Conservation (phyloP, 139 green algal species). For the Desmodesmus armatus region DNA sequence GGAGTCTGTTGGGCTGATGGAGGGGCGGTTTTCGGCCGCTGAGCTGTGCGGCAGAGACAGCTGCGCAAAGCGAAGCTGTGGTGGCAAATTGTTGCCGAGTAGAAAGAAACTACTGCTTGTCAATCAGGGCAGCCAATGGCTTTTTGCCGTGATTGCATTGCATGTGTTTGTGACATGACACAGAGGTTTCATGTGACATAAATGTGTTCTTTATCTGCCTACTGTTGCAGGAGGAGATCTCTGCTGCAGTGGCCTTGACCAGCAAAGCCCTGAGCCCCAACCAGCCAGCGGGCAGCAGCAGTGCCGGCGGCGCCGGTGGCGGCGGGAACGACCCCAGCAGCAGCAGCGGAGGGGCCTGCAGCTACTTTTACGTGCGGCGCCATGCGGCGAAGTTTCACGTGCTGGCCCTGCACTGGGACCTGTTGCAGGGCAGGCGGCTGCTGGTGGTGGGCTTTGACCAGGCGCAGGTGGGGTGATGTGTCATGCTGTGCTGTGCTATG, state of each 20-base stretch:
- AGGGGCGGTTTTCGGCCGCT: too few species aligned
- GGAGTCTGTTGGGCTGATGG: too few species aligned
- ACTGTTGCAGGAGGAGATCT: slow-evolving; percentile 31
- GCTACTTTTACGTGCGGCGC: slow-evolving; percentile 17
- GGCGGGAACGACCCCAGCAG: background rate
- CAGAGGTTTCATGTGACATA: too few species aligned
- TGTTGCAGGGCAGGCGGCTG: background rate
- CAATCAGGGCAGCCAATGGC: too few species aligned
- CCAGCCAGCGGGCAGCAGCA: background rate
- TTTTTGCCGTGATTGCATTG: background rate
- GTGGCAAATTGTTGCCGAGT: background rate
- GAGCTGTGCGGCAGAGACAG: background rate
- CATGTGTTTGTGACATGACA: too few species aligned
- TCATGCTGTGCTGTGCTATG: background rate
- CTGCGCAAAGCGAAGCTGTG: background rate
- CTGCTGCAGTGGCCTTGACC: slow-evolving; percentile 2
- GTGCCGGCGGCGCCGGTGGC: background rate
- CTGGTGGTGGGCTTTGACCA: slow-evolving; percentile 14
- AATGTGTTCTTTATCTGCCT: background rate
- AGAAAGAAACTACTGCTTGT: background rate
- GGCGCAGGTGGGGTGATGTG: too few species aligned
- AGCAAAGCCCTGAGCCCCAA: slow-evolving; percentile 9
- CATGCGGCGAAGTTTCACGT: slow-evolving; percentile 34
- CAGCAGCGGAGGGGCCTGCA: background rate
- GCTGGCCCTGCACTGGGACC: background rate